Conservation (phyloP, 768 basidiomycete species). For the Amanita rimosa region DNA sequence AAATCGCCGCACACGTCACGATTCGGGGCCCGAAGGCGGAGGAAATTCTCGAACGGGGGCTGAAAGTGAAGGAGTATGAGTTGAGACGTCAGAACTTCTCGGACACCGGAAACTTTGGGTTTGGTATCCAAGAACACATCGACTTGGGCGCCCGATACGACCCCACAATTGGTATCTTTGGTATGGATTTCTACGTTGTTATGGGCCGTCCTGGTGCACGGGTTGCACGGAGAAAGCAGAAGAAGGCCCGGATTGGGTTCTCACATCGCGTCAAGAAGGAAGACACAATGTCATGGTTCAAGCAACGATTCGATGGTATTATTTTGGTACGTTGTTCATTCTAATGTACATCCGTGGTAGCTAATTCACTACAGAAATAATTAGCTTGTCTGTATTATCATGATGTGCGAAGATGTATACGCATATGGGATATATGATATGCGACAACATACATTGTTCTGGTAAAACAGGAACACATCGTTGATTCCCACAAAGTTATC, state of each 20-base stretch:
- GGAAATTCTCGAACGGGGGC: constrained; percentile 96
- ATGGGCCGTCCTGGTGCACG: constrained; percentile 95
- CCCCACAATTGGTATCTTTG: constrained; percentile 97
- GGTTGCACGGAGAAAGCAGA: constrained; percentile 84
- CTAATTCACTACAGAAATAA: constrained; percentile 21
- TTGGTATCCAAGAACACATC: constrained; percentile 99
- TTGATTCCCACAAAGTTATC: too few species aligned
- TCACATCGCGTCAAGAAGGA: constrained; percentile 90
- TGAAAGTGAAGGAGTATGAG: constrained; percentile 99
- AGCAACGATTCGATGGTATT: constrained; percentile 97
- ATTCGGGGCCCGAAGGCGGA: constrained; percentile 99
- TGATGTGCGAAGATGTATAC: constrained; percentile 16
- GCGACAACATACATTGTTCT: not conserved
- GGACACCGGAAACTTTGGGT: constrained; percentile 98
- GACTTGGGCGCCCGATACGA: constrained; percentile 98
- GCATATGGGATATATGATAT: constrained; percentile 8
- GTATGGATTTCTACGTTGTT: constrained; percentile 98
- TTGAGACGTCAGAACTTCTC: constrained; percentile 95
- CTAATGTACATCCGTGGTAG: not conserved
- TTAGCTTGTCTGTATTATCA: constrained; percentile 9
- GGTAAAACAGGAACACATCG: too few species aligned
- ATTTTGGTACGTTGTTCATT: constrained; percentile 56
- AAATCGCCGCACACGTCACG: constrained; percentile 98
- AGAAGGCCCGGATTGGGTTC: constrained; percentile 80
- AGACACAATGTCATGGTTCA: constrained; percentile 98